Evolutionary conservation across 2,329 filamentous ascomycete genomes (phyloP).

Genomic region (Leptographium radiaticola): DNA sequence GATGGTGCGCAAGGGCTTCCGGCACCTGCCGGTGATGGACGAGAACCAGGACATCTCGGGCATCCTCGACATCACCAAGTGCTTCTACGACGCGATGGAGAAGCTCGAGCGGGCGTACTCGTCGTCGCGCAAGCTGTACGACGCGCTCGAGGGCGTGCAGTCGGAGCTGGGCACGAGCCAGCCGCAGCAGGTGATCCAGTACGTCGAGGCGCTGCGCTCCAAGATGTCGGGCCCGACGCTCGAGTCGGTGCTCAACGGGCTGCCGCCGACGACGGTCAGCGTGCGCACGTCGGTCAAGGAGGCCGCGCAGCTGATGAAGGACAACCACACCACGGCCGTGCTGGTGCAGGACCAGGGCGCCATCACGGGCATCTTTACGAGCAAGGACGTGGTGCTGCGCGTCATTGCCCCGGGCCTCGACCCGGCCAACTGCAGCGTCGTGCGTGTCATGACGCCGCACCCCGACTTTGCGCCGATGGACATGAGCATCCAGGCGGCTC

Average conservation of each 20-base stretch:
- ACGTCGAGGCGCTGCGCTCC: constrained; percentile 84
- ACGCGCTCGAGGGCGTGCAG: constrained; percentile 93
- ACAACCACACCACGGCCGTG: constrained; percentile 94
- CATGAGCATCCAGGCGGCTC: constrained; percentile 96
- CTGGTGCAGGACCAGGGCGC: constrained; percentile 92
- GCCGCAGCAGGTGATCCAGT: constrained; percentile 97
- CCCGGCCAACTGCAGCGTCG: constrained; percentile 88
- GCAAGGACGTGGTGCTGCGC: constrained; percentile 95
- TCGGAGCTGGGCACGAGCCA: constrained; percentile 92
- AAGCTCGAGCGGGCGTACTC: constrained; percentile 96
- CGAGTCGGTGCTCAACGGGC: constrained; percentile 83
- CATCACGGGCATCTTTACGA: constrained; percentile 98
- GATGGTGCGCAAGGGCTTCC: constrained; percentile 97
- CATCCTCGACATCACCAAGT: constrained; percentile 97
- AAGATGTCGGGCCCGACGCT: constrained; percentile 98
- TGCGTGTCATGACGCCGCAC: constrained; percentile 97
- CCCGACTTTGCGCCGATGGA: constrained; percentile 97
- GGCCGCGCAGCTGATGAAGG: constrained; percentile 91
- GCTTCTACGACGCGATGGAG: constrained; percentile 99
- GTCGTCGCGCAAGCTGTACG: constrained; percentile 95
- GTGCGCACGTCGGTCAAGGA: constrained; percentile 95
- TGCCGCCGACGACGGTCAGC: constrained; percentile 87
- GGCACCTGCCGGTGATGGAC: constrained; percentile 97
- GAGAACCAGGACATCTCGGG: constrained; percentile 99
- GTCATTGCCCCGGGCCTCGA: constrained; percentile 96